A percentile compares a stretch with the other conserved stretches of the same genome.
Evolutionary conservation across 306 rosid genomes (phyloP).

Genomic region (Rosa lucieae): DNA sequence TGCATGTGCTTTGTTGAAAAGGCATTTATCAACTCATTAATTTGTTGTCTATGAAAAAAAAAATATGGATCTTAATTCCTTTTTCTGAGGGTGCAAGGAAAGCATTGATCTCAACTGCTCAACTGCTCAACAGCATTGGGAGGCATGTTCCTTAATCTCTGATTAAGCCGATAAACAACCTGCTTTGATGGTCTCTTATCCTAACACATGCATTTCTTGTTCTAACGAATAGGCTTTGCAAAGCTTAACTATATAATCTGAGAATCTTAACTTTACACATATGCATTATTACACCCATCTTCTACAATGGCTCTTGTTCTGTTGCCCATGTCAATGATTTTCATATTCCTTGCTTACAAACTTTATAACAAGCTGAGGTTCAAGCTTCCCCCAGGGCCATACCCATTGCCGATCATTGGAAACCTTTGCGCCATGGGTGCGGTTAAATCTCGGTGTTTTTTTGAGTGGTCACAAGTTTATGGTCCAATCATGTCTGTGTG

Average conservation of each 20-base stretch:
- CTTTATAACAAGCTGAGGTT: constrained; percentile 47
- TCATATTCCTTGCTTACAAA: constrained; percentile 35
- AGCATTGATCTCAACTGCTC: not conserved
- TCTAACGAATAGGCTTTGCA: not conserved
- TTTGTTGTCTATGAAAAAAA: not conserved
- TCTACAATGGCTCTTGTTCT: constrained; percentile 16
- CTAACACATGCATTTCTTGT: not conserved
- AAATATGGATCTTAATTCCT: not conserved
- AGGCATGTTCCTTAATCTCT: not conserved
- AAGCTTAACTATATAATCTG: not conserved
- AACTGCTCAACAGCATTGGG: not conserved
- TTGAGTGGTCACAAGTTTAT: constrained; percentile 69
- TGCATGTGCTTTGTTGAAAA: constrained; percentile 14
- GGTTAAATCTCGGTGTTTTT: constrained; percentile 67
- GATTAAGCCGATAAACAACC: not conserved
- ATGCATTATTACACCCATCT: not conserved
- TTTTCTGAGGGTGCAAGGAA: constrained; percentile 3
- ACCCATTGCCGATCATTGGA: constrained; percentile 73
- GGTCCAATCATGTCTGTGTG: constrained; percentile 92
- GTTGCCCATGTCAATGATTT: constrained; percentile 26
- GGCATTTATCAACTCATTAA: constrained; percentile 17
- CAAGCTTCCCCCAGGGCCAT: constrained; percentile 85
- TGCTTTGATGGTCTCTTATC: not conserved
- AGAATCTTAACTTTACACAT: not conserved
- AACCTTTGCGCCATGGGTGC: constrained; percentile 78